phyloP scores from a whole-genome alignment of 78 protist species.

The Acrasis kona region DNA sequence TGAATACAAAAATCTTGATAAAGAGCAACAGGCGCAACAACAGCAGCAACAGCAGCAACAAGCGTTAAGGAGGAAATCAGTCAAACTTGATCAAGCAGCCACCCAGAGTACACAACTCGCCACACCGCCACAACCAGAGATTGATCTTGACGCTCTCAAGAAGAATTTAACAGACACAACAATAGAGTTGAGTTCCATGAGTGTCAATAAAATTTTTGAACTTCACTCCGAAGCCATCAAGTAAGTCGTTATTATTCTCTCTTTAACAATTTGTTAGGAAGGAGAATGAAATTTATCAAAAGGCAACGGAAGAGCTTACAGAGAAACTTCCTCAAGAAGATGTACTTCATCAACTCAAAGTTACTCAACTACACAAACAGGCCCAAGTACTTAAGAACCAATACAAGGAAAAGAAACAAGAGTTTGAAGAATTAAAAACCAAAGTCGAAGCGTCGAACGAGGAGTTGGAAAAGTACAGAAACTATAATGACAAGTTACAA shows the following conservation, averaged over 20 bases:
- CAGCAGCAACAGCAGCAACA: neutral
- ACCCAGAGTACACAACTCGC: neutral
- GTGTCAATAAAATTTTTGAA: too few relatives aligned
- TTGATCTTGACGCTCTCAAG: too few relatives aligned
- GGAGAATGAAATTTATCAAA: neutral
- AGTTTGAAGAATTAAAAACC: neutral
- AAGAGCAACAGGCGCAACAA: neutral
- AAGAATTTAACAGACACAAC: too few relatives aligned
- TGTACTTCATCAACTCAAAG: neutral
- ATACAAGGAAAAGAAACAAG: neutral
- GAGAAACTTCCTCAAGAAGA: too few relatives aligned
- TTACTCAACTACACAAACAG: neutral
- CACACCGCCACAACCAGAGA: too few relatives aligned
- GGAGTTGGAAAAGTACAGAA: neutral
- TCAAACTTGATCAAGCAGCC: neutral
- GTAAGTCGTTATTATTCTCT: too few relatives aligned
- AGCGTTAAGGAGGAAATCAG: neutral
- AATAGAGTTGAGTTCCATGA: too few relatives aligned
- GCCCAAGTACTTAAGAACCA: neutral
- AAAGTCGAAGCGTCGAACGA: neutral
- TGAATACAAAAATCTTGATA: neutral
- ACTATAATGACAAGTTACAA: neutral
- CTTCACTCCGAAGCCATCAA: too few relatives aligned
- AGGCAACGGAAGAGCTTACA: too few relatives aligned
- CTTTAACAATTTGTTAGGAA: too few relatives aligned